Base-by-base conservation (phyloP, 1,284 basidiomycete species). In the Schizophyllum amplum region DNA sequence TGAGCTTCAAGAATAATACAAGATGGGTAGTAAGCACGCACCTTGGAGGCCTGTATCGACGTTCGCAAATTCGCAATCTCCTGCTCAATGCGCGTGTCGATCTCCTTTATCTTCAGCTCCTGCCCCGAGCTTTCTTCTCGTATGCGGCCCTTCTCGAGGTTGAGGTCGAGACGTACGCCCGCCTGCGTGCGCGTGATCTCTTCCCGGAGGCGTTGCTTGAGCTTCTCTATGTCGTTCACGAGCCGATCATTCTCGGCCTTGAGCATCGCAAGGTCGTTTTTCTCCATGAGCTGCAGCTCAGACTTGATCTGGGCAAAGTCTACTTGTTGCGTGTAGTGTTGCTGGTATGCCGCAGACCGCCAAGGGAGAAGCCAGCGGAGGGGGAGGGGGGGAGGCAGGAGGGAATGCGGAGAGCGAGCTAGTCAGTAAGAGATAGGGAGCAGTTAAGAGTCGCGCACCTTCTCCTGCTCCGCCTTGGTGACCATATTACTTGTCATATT, bases 231-330 rank as follows among this genome's bases (percentile, higher is more conserved):
- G 67, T 99, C 96, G 27, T 84, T 81, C 66, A 92, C 79, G 20
- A 99, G 78, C 21, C 96, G 82, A 70, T 98, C 96, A 66, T 93
- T 98, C 75, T 96, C 94, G 49, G 92, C 87, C 75, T 95, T 97
- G 77, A 99, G 89, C 78, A 94, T 86, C 23, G 94, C 88, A 55
- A 98, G 82, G 69, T 99, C 96, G 67, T 98, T 98, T 80, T 96
- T 95, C 77, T 98, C 95, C 77, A 94, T 91, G 49, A 99, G 77
- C 72, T 98, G 92, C 25, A 99, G 80, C 69, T 98, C 96, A 17
- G 94, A 96, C 74, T 98, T 98, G 63, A 97, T 86, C 68, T 95
- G 89, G 4, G 94, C 92, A 71, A 99, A 98, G 73, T 98, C 96
- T 60, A 99, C 95, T 77, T 97, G 92, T 69, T 95, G 93, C 23